Percentiles rank a stretch among this genome's conserved stretches.
Evolutionary conservation across 2,329 filamentous ascomycete genomes (phyloP).

Genomic region (Clonostachys rhizophaga): DNA sequence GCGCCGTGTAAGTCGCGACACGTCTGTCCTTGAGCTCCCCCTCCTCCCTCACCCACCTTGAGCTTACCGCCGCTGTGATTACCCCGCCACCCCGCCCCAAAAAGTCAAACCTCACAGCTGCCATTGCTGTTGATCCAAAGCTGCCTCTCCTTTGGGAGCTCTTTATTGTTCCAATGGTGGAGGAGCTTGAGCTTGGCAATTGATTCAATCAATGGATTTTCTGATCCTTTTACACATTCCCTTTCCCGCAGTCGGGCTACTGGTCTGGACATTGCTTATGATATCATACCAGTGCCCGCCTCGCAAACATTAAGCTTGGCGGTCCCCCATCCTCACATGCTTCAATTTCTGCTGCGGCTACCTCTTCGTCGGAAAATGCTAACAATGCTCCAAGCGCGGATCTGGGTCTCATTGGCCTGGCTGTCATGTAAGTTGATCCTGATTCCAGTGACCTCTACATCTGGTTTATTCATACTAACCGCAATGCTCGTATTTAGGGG

Average conservation of each 20-base stretch:
- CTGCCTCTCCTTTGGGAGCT: no score
- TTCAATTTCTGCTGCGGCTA: constrained; percentile 18
- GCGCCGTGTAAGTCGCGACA: constrained; percentile 57
- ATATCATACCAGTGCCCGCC: constrained; percentile 58
- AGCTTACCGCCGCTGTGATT: constrained; percentile 7
- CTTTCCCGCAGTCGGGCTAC: not conserved
- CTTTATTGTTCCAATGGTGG: no score
- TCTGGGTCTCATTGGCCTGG: constrained; percentile 89
- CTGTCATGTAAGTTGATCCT: constrained; percentile 66
- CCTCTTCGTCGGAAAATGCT: constrained; percentile 43
- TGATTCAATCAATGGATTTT: not conserved
- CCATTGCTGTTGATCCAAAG: no score
- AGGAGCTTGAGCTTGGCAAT: no score
- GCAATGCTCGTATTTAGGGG: constrained; percentile 35
- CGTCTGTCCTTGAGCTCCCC: constrained; percentile 12
- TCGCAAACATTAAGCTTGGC: constrained; percentile 69
- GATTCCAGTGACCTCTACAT: not conserved
- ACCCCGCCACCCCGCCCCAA: constrained; percentile 34
- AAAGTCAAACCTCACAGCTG: constrained; percentile 2
- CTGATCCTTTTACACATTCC: no score
- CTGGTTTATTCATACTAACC: constrained; percentile 6
- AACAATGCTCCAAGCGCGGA: constrained; percentile 65
- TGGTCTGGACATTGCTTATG: constrained; percentile 28
- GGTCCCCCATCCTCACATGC: constrained; percentile 35
- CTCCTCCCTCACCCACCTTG: constrained; percentile 8